A percentile compares a stretch with the other conserved stretches of the same genome.
Evolutionary conservation across 768 basidiomycete species (phyloP).

Genomic region (Dentipellis fragilis): DNA sequence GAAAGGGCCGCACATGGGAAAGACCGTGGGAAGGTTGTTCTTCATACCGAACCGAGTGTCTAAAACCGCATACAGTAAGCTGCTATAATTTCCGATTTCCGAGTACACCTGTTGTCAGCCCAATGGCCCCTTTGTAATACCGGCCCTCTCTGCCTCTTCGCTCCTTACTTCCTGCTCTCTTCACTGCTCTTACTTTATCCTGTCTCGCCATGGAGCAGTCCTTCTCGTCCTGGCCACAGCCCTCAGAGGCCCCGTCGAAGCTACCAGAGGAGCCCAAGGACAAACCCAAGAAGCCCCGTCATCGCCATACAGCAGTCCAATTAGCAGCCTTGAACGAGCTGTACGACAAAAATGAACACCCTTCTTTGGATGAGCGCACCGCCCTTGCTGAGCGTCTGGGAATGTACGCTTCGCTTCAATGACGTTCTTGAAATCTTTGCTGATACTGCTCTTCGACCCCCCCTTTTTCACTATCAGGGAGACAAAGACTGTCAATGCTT

Average conservation of each 20-base stretch:
- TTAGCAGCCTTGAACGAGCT: constrained; percentile 70
- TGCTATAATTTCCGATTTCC: constrained; percentile 14
- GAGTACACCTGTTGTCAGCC: constrained; percentile 6
- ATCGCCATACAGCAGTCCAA: constrained; percentile 65
- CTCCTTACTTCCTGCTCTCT: constrained; percentile 4
- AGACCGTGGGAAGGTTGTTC: constrained; percentile 12
- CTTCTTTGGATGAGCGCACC: constrained; percentile 55
- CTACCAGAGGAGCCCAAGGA: constrained; percentile 23
- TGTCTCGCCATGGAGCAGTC: constrained; percentile 16
- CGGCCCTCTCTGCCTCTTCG: constrained; percentile 9
- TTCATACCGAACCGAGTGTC: constrained; percentile 11
- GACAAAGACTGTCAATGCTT: constrained; percentile 77
- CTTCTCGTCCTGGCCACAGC: constrained; percentile 15
- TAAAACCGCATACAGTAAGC: constrained; percentile 10
- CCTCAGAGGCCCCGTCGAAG: constrained; percentile 11
- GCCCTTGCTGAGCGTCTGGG: constrained; percentile 62
- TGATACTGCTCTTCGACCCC: constrained; percentile 6
- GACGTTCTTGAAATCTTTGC: neutral
- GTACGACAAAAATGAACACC: constrained; percentile 70
- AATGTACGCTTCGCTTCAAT: constrained; percentile 44
- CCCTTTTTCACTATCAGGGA: constrained; percentile 38
- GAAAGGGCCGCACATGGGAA: neutral
- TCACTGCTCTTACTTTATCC: constrained; percentile 15
- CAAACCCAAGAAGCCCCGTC: constrained; percentile 66
- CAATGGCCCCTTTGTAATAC: constrained; percentile 7